phyloP scores from a whole-genome alignment of 2,329 filamentous ascomycete genomes.

The Pseudocercospora ulei region DNA sequence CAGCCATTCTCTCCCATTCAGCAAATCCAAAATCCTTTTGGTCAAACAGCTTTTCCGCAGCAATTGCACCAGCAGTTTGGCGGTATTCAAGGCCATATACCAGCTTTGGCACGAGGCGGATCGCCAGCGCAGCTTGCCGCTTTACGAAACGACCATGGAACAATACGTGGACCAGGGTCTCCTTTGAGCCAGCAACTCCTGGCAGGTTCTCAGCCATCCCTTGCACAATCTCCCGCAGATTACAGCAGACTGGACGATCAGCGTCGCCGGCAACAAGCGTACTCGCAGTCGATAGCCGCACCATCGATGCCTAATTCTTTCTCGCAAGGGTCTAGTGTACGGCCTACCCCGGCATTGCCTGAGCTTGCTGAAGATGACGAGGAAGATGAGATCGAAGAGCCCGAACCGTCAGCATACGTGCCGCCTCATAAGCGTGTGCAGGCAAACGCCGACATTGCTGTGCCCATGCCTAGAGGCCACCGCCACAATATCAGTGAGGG shows the following conservation, averaged over 20 bases:
- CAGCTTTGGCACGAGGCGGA: conserved; percentile 35
- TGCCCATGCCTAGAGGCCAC: conserved; percentile 53
- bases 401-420: conserved; percentile 26
- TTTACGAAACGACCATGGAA: conserved; percentile 27
- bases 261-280: conserved; percentile 41
- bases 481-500: conserved; percentile 66
- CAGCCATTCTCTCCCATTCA: conserved; percentile 4
- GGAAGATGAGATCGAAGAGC: conserved; percentile 40
- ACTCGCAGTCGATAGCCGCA: conserved; percentile 29
- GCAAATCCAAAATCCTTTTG: conserved; percentile 4
- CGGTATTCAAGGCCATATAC: conserved; percentile 6
- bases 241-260: conserved; percentile 39
- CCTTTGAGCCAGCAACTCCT: conserved; percentile 45
- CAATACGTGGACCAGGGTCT: conserved; percentile 44
- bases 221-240: conserved; percentile 28
- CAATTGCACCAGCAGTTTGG: conserved; percentile 20
- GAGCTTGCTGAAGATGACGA: conserved; percentile 67
- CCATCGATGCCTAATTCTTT: conserved; percentile 23
- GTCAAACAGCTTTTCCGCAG: conserved; percentile 11
- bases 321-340: conserved; percentile 35
- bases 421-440: conserved; percentile 31
- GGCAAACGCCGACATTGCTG: conserved; percentile 44
- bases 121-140: conserved; percentile 40
- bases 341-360: conserved; percentile 47
- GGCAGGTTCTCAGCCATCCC: conserved; percentile 16